Percentiles rank a stretch among this genome's conserved stretches.
These are phyloP conservation scores for Secale cereale DNA, from an alignment of 176 grass and related monocot genomes.

Conservation along the genomic window DNA sequence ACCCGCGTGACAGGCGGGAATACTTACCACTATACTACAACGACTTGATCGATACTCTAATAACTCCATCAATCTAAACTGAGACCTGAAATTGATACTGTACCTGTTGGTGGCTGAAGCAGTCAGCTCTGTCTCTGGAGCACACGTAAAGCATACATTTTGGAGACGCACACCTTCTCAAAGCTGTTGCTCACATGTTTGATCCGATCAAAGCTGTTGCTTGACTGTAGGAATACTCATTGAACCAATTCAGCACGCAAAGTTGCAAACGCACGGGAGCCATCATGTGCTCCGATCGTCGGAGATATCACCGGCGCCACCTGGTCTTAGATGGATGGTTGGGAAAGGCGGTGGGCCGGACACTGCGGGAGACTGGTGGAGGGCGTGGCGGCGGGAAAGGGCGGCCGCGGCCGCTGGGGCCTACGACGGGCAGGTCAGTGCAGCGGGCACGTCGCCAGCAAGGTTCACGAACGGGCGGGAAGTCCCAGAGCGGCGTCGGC, in stretches of 20 bases:
- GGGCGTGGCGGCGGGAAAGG: not conserved
- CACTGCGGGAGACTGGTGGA: not conserved
- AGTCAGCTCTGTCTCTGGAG: too few species aligned
- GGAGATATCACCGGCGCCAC: not conserved
- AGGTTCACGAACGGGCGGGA: not conserved
- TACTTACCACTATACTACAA: conserved; percentile 9
- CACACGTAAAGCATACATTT: too few species aligned
- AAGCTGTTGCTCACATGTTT: too few species aligned
- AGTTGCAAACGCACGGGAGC: not conserved
- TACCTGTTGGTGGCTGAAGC: too few species aligned
- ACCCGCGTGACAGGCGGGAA: conserved; percentile 48
- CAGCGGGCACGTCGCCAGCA: not conserved
- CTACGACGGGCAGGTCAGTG: not conserved
- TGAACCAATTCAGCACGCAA: too few species aligned
- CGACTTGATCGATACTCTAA: not conserved
- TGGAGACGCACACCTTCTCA: too few species aligned
- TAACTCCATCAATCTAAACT: too few species aligned
- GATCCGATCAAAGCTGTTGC: too few species aligned
- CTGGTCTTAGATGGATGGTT: not conserved
- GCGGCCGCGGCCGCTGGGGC: not conserved
- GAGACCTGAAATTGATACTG: too few species aligned
- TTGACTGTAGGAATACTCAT: too few species aligned
- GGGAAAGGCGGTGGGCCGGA: not conserved
- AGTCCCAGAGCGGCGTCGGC: not conserved
- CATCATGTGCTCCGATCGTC: not conserved